Evolutionary conservation across 2,329 filamentous ascomycete species (phyloP).

Genomic region (Arthrobotrys megalospora): DNA sequence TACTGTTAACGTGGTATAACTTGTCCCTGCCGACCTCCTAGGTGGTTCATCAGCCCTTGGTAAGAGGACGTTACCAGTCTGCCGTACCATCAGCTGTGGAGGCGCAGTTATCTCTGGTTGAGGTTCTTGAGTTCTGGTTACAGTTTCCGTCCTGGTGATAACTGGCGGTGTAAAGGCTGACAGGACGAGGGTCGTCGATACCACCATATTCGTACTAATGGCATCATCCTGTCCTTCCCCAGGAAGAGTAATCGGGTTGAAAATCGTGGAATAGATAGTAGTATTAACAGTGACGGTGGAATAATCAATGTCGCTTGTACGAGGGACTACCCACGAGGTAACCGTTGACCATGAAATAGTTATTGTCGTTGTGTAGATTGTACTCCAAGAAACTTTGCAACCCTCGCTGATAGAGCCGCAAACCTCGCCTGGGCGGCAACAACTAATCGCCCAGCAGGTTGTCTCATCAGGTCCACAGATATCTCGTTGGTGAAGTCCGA

Average conservation of each 20-base stretch:
- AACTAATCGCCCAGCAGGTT: slow-evolving; percentile 48
- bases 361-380: slow-evolving; percentile 55
- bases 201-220: slow-evolving; percentile 17
- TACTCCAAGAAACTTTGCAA: slow-evolving; percentile 59
- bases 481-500: slow-evolving; percentile 37
- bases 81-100: slow-evolving; percentile 20
- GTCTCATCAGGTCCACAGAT: slow-evolving; percentile 41
- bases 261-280: slow-evolving; percentile 40
- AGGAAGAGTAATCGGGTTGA: slow-evolving; percentile 41
- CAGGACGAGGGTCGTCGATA: slow-evolving; percentile 23
- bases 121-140: slow-evolving; percentile 21
- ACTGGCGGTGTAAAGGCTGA: slow-evolving; percentile 52
- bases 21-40: slow-evolving; percentile 35
- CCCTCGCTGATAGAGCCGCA: slow-evolving; percentile 45
- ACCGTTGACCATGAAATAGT: slow-evolving; percentile 42
- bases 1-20: slow-evolving; percentile 53
- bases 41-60: slow-evolving; percentile 28
- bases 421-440: slow-evolving; percentile 46
- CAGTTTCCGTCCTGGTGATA: slow-evolving; percentile 37
- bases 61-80: slow-evolving; percentile 15
- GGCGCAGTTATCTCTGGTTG: slow-evolving; percentile 11
- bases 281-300: slow-evolving; percentile 38
- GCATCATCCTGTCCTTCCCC: slow-evolving; percentile 44
- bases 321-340: slow-evolving; percentile 43
- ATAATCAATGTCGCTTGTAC: slow-evolving; percentile 32